Evolutionary conservation across 192 early-diverging fungal species (phyloP), one percentile per base, ranked within the genome.

Genomic region (Coemansia sp.): DNA sequence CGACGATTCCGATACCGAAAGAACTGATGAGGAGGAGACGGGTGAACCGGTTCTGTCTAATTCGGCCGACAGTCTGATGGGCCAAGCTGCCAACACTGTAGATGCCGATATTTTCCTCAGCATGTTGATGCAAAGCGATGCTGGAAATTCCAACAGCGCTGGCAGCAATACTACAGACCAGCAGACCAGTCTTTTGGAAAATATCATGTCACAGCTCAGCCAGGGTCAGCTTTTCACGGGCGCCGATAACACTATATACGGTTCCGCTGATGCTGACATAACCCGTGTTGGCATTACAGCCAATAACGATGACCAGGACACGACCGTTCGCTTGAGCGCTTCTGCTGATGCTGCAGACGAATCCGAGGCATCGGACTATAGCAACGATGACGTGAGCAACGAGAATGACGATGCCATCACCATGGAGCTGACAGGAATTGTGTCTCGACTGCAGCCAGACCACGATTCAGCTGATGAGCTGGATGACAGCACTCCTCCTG

Each of bases 401-500:
- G 49, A 53, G 22, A 44, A 75, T 53, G 72, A 69, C 14, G 72
- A 69, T 44, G 66, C 72, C 3, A 40, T 75, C 4, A 75, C 72
- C 1, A 75, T 75, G 77, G 77, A 80, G 37, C 71, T 80, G 1
- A 80, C 77, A 4, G 77, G 77, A 11, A 52, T 80, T 25, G 62
- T 80, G 19, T 19, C 63, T 17, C 51, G 65, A 17, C 58, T n/a
- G n/a, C 4, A 20, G 5, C 17, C 21, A 15, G 26, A 31, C 23
- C 22, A 8, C 20, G 62, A 54, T 17, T 48, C 46, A 17, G 46
- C 46, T 2, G 46, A 19, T 19, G 42, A 44, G 42, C 42, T 12
- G 3, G 42, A n/a, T 4, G n/a, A 12, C 42, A 49, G 47, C 47
- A 20, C 47, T 14, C 47, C 17, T 15, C n/a, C n/a, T 6, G 11